Evolutionary conservation across 345 rosid species (phyloP).

Genomic region (Camelina neglecta): DNA sequence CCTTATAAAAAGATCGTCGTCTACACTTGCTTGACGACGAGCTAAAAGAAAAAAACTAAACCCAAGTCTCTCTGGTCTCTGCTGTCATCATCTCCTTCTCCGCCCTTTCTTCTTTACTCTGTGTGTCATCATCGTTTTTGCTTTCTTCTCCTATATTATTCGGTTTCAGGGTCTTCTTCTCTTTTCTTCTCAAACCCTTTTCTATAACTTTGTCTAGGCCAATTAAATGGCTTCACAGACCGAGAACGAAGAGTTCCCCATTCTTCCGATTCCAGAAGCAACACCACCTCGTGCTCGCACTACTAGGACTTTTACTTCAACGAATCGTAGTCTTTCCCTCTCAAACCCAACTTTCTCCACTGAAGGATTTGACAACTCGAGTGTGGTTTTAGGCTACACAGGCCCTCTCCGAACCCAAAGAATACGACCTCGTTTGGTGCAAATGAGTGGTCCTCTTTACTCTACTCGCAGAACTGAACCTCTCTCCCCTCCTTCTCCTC

Average conservation of each 20-base stretch:
- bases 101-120: neutral
- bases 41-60: too few relatives aligned
- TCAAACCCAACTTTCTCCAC: slow-evolving; percentile 53
- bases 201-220: too few relatives aligned
- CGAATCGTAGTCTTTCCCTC: slow-evolving; percentile 65
- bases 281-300: slow-evolving; percentile 32
- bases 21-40: neutral
- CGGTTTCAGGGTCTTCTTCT: neutral
- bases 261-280: slow-evolving; percentile 23
- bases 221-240: slow-evolving; percentile 20
- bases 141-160: neutral
- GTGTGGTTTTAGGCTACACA: slow-evolving; percentile 62
- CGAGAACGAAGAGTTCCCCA: slow-evolving; percentile 29
- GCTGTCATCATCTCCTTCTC: slow-evolving; percentile 7
- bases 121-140: neutral
- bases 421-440: slow-evolving; percentile 48
- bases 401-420: slow-evolving; percentile 82
- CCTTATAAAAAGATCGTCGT: neutral
- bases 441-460: slow-evolving; percentile 75
- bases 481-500: slow-evolving; percentile 20
- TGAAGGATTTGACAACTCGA: slow-evolving; percentile 54
- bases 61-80: neutral
- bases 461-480: slow-evolving; percentile 46
- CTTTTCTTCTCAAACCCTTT: too few relatives aligned
- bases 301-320: slow-evolving; percentile 43